Percentiles rank a stretch among this genome's conserved stretches.
Conservation (phyloP, 345 rosid genomes). For the Ailanthus altissimus region DNA sequence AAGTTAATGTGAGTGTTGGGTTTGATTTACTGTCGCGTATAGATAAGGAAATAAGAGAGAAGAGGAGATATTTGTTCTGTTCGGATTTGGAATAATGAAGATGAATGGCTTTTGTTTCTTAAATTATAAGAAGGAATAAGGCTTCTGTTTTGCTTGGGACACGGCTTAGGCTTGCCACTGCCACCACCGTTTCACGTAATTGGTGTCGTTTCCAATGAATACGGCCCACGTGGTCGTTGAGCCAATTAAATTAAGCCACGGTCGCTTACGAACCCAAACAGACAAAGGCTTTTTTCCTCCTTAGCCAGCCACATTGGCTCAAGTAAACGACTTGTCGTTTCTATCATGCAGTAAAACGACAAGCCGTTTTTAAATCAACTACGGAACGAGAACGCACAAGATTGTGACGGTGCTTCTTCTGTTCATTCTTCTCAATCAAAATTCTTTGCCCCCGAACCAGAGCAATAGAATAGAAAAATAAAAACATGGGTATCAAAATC, state of each 20-base stretch:
- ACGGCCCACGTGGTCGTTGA: neutral
- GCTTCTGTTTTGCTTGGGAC: neutral
- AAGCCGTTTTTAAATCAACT: neutral
- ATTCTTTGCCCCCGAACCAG: neutral
- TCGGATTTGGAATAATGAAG: too few species aligned
- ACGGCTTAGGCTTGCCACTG: neutral
- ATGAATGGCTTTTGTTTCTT: neutral
- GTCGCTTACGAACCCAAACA: neutral
- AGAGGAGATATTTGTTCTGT: neutral
- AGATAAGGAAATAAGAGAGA: neutral
- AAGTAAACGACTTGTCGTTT: neutral
- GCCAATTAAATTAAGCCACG: neutral
- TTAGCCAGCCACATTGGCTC: too few species aligned
- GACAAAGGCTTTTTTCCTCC: too few species aligned
- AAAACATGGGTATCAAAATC: conserved; percentile 59
- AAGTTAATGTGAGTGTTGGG: neutral
- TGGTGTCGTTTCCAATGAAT: neutral
- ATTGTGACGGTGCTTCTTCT: too few species aligned
- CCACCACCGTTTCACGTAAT: neutral
- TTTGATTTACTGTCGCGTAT: neutral
- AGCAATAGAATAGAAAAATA: neutral
- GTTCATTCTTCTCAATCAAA: neutral
- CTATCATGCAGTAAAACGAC: neutral
- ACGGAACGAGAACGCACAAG: neutral
- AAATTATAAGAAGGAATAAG: neutral